Evolutionary conservation across 2,329 filamentous ascomycete genomes (phyloP), one percentile per base, ranked within the genome.

Genomic region (Clonostachys solani): DNA sequence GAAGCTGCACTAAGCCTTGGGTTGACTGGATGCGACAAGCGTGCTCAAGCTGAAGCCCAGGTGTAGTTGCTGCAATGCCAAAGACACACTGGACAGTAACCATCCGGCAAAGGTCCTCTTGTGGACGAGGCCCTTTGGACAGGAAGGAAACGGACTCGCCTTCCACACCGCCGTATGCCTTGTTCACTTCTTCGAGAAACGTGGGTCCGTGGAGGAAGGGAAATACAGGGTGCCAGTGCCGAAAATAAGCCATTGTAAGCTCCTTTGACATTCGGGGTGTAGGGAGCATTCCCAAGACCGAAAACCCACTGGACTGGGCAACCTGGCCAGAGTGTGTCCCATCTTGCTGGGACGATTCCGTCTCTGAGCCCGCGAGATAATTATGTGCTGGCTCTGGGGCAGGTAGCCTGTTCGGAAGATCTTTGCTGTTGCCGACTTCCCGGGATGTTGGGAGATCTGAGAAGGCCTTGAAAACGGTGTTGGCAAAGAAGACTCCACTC

Each of bases 381-480:
- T 42, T 50, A n/a, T 52, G 53, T 6, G 53, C 45, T 4, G 55
- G 53, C 13, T 43, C 51, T n/a, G 53, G 49, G 23, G 23, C 23
- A 29, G 23, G 23, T 10, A 29, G 9, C 10, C 10, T 29, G 3
- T 29, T 29, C 1, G 23, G 23, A 10, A 29, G 23, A 13, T 54
- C 51, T 8, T n/a, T 18, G 15, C 15, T n/a, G 46, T n/a, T 34
- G 45, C 29, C 16, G 49, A 43, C 15, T 29, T 29, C 23, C 23
- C 23, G 23, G 15, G 45, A 17, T 33, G 40, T 54, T 23, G 52
- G 54, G 7, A 63, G 60, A 17, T 60, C 56, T 6, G 69, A 68
- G 55, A 78, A 78, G n/a, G 74, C 73, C 33, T 69, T 67, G 40
- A 71, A 71, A 47, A 78, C 75, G 1, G 75, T 78, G 49, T 78